A percentile compares a stretch with the other conserved stretches of the same genome.
Evolutionary conservation across 768 basidiomycete species (phyloP).

Genomic region (Boletus eberwhitei): DNA sequence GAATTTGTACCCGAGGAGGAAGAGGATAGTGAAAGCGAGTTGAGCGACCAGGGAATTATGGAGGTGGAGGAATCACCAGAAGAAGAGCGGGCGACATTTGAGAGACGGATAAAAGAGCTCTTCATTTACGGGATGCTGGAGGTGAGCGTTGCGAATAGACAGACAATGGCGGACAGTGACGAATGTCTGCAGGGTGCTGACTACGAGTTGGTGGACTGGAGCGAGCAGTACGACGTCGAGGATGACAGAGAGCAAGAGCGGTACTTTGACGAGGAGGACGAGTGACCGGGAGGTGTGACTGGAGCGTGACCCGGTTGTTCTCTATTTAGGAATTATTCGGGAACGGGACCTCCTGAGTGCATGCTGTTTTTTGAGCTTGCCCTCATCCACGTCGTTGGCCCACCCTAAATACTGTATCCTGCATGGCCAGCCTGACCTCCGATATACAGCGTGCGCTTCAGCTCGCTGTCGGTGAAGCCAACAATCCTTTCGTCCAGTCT

Average conservation of each 20-base stretch:
- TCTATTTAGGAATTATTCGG: slow-evolving; percentile 20
- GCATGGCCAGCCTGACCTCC: slow-evolving; percentile 34
- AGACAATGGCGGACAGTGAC: neutral
- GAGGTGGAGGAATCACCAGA: slow-evolving; percentile 46
- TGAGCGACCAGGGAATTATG: slow-evolving; percentile 21
- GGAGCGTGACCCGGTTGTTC: neutral
- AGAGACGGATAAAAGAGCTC: slow-evolving; percentile 58
- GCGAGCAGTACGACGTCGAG: slow-evolving; percentile 60
- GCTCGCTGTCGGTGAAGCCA: slow-evolving; percentile 45
- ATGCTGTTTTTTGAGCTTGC: slow-evolving; percentile 31
- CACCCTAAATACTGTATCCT: slow-evolving; percentile 35
- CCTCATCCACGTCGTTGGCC: slow-evolving; percentile 39
- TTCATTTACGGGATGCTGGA: slow-evolving; percentile 77
- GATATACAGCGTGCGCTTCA: slow-evolving; percentile 52
- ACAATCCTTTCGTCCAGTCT: slow-evolving; percentile 34
- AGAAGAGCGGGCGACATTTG: slow-evolving; percentile 50
- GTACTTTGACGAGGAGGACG: slow-evolving; percentile 73
- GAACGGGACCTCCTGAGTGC: neutral
- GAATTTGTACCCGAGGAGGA: slow-evolving; percentile 60
- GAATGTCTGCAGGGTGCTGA: slow-evolving; percentile 50
- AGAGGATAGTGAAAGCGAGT: slow-evolving; percentile 53
- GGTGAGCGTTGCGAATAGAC: slow-evolving; percentile 38
- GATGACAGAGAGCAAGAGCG: slow-evolving; percentile 63
- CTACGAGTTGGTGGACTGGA: slow-evolving; percentile 74
- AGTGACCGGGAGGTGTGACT: slow-evolving; percentile 21